phyloP scores from a whole-genome alignment of 176 grass and related monocot genomes.

The Cenchrus fungigraminus region DNA sequence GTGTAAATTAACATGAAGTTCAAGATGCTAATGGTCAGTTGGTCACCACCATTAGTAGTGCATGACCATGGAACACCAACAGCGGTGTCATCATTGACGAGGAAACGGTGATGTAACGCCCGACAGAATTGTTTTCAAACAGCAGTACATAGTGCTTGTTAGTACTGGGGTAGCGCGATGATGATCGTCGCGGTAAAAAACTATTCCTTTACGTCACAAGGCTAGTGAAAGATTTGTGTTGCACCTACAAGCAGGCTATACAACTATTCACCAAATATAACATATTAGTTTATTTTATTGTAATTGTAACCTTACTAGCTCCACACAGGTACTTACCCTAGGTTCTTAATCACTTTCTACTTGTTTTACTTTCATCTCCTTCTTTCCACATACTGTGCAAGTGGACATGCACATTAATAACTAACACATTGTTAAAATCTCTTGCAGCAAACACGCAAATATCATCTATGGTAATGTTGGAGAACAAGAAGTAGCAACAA shows the following conservation, averaged over 20 bases:
- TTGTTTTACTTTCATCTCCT: not conserved
- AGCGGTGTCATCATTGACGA: not conserved
- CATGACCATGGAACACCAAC: not conserved
- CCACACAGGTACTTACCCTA: not conserved
- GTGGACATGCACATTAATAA: not conserved
- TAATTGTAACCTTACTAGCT: too few species aligned
- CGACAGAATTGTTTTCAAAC: not conserved
- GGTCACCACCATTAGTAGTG: not conserved
- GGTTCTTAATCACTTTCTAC: not conserved
- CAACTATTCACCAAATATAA: not conserved
- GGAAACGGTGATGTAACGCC: not conserved
- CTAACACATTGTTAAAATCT: not conserved
- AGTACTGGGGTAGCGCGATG: not conserved
- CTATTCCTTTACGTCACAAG: not conserved
- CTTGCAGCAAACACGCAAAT: slow-evolving; percentile 8
- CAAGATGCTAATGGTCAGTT: too few species aligned
- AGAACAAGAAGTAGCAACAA: not conserved
- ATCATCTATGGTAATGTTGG: not conserved
- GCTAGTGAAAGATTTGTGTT: not conserved
- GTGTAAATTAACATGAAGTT: too few species aligned
- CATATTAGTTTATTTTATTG: not conserved
- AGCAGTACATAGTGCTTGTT: not conserved
- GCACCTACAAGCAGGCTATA: not conserved
- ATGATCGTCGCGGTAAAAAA: not conserved
- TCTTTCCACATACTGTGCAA: not conserved